Evolutionary conservation across 2,329 filamentous ascomycete genomes (phyloP).

Genomic region (Colletotrichum endophyticum): DNA sequence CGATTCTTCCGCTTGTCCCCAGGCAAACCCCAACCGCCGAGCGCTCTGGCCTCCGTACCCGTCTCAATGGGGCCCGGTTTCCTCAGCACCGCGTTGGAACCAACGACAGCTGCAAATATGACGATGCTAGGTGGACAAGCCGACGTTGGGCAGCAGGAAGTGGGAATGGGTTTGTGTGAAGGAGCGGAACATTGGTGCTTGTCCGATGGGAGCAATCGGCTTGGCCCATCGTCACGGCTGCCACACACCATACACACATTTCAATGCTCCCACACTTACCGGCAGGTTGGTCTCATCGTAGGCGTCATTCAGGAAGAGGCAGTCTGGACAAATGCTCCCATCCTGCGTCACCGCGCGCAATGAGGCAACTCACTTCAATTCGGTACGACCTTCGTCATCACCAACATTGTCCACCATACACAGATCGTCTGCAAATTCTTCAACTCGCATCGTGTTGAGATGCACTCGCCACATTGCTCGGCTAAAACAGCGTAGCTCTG

Average conservation of each 20-base stretch:
- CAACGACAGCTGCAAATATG: neutral
- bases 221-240: neutral
- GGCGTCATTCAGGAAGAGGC: neutral
- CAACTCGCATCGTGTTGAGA: neutral
- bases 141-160: neutral
- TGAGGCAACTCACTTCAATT: neutral
- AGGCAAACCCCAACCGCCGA: neutral
- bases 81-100: neutral
- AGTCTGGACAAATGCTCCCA: neutral
- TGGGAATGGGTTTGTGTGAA: neutral
- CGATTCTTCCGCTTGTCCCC: neutral
- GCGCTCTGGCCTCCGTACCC: neutral
- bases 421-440: neutral
- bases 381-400: neutral
- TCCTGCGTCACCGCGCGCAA: constrained; percentile 1
- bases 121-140: neutral
- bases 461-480: constrained; percentile 9
- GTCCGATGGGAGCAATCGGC: constrained; percentile 1
- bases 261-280: neutral
- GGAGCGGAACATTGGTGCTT: neutral
- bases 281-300: neutral
- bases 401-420: neutral
- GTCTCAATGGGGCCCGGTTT: neutral
- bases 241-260: neutral
- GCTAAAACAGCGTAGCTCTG: neutral